Base-by-base conservation (phyloP, 345 rosid species). In the Arabidopsis arenosa region DNA sequence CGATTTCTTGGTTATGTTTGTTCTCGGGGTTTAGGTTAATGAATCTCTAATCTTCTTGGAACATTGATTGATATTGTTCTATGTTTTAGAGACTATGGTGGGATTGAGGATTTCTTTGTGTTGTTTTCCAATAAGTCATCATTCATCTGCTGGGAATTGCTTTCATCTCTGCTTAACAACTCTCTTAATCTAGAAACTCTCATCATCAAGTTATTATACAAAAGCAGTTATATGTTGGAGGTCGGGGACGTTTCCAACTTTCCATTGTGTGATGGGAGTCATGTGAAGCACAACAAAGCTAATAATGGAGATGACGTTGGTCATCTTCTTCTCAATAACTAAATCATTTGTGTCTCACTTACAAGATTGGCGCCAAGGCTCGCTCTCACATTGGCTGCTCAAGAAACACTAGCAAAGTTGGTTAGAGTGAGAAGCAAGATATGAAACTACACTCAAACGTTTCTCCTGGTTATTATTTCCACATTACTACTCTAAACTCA, bases 371-470 rank as follows among this genome's bases (percentile, higher is more conserved):
- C 23, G 23, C 23, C 23, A 21, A 21, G 23, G 23, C 23, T 21
- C 23, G 23, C 23, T 12, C 89, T 83, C 26, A 93, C 97, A 58
- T 78, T 93, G 75, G 86, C 96, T 74, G 96, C 98, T 45, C 97
- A 93, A 81, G 97, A 93, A 82, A 93, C 96, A 73, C 83, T 91
- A n/a, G 90, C 95, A 40, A 91, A 88, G 75, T 75, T 91, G 36
- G 98, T 91, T 66, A 87, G 94, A 81, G 87, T 90, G 97, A 86
- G 96, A 76, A 90, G 94, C 85, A 91, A 93, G 83, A 85, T 90
- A 69, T 91, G 80, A 87, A 41, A 21, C 23, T 32, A 72, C 40
- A 55, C 32, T 47, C 37, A 43, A 43, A 44, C 43, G 44, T 11
- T 26, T 33, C 35, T 69, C 75, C 2, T 41, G 26, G 39, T 51